Evolutionary conservation across 2,329 filamentous ascomycete genomes (phyloP), one percentile per base, ranked within the genome.

Genomic region (Ophiostoma piceae): DNA sequence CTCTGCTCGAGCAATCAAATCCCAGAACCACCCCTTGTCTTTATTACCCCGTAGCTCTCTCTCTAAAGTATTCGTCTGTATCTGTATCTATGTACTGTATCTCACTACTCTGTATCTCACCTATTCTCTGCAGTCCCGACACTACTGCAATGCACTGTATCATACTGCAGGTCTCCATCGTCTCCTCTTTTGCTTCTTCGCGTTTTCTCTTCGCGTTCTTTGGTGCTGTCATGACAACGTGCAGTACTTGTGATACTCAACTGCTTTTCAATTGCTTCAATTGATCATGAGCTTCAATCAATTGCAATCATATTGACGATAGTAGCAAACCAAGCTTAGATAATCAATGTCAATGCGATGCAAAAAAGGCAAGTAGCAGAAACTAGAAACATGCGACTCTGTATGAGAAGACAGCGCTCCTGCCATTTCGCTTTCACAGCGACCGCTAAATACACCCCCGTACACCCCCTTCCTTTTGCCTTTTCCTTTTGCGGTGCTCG

Each of bases 91-190:
- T 54, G 37, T 14, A 29, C 22, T 32, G 22, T 5, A 32, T 32
- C 22, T 60, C 26, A 26, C 54, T 19, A 16, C 7, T 8, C 3
- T 8, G 54, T 29, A 60, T 8, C 57, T 32, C 51, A 16, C 51
- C 4, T 62, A 32, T 26, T 7, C n/a, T 26, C 43, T 62, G 57
- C 26, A 62, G 8, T 65, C 62, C 62, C 62, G 62, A 65, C 62
- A 65, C 62, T 65, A 65, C 62, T 65, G 62, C 62, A 65, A 65
- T 65, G 62, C 62, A 65, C 62, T 65, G 35, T 65, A 65, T 65
- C 62, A 39, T 65, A 22, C 32, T 39, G 62, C 62, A 65, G 62
- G 29, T 64, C 60, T 64, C 32, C 60, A 35, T 29, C 32, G 60
- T 35, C 16, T 35, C 60, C 32, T 64, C 60, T 64, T 37, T 64